Evolutionary conservation across 2,329 filamentous ascomycete species (phyloP), one percentile per base, ranked within the genome.

Genomic region (Beauveria australis): DNA sequence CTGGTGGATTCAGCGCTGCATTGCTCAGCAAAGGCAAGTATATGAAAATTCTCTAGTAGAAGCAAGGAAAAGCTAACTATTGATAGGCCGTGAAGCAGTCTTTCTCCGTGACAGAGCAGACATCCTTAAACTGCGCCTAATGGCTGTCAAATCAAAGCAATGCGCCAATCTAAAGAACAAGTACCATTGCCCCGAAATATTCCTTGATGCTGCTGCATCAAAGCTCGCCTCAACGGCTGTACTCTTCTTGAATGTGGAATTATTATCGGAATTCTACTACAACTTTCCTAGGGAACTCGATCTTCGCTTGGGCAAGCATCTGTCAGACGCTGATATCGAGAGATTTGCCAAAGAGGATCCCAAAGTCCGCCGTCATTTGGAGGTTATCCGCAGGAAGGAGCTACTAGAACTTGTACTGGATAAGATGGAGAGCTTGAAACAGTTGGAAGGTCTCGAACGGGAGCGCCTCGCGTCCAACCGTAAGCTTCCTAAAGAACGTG

Each of bases 241-340:
- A 9, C 84, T 99, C 0, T 99, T 99, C 80, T 83, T 99, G 33
- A 97, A 99, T 69, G 94, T 97, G 12, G 95, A 99, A 76, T 82
- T 99, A 22, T 83, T 99, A 19, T 93, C 90, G 2, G 96, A 99
- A 70, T 99, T 97, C 73, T 97, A 96, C 77, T 96, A 97, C 76
- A 92, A 94, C 71, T 99, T 99, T 74, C 94, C 94, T 0, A 85
- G 94, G 44, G 92, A 97, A 71, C 83, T 99, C 14, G 94, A 99
- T 72, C 78, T 88, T 62, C 85, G 92, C 40, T 86, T 99, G 12
- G 91, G 93, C 51, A 85, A 91, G 28, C 88, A 91, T 67, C 80
- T 97, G 63, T 84, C 85, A 40, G 85, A 89, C 60, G 85, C 86
- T 6, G 88, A 97, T 68, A 84, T 97, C 5, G 93, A 99, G 71